phyloP scores from a whole-genome alignment of 2,329 filamentous ascomycete genomes.

The Pleurostoma richardsiae region DNA sequence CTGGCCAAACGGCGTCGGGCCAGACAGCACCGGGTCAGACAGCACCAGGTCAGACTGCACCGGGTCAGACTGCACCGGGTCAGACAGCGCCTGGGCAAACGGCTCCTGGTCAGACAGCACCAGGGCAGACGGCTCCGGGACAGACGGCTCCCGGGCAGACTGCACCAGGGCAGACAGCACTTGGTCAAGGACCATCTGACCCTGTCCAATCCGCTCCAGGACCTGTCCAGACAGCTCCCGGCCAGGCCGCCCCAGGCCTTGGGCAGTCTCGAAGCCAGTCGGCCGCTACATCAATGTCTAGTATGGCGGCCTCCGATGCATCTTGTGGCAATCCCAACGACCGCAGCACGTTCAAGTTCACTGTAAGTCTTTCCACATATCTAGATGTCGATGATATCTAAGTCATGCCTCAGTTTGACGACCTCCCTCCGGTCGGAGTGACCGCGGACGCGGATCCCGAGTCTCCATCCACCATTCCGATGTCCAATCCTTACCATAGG shows the following conservation, averaged over 20 bases:
- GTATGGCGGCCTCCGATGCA: neutral
- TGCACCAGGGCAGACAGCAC: neutral
- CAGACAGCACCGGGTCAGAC: neutral
- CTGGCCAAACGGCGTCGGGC: neutral
- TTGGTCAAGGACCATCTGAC: neutral
- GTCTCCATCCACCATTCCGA: slow-evolving; percentile 3
- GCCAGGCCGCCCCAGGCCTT: too few relatives aligned
- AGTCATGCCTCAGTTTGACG: slow-evolving; percentile 14
- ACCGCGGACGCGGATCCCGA: neutral
- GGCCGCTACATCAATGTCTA: too few relatives aligned
- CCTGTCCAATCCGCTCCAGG: neutral
- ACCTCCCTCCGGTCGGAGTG: slow-evolving; percentile 5
- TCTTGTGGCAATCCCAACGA: slow-evolving; percentile 6
- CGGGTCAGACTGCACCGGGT: slow-evolving; percentile 1
- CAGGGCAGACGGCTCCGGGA: neutral
- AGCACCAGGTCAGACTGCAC: neutral
- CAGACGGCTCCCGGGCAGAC: neutral
- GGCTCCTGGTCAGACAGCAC: slow-evolving; percentile 1
- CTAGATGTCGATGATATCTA: neutral
- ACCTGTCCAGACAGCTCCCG: neutral
- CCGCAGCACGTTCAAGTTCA: slow-evolving; percentile 6
- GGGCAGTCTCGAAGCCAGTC: too few relatives aligned
- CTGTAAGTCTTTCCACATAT: slow-evolving; percentile 5
- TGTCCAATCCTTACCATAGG: slow-evolving; percentile 16
- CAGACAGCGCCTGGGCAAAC: neutral